Conservation (phyloP, 2,329 filamentous ascomycete species). For the Davidsoniella eucalypti region DNA sequence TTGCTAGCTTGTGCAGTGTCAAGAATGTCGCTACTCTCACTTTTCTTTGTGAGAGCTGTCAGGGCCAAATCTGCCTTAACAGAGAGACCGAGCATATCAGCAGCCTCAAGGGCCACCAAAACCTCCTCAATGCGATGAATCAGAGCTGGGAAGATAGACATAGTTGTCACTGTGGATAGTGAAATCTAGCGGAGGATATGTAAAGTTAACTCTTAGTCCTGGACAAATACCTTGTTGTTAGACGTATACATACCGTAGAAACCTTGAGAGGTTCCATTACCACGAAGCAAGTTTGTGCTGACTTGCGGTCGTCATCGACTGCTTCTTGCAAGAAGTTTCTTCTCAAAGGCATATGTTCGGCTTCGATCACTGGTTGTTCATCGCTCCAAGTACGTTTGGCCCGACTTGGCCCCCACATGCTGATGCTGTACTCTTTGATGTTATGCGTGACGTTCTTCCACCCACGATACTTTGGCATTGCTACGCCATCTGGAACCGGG, state of each 20-base stretch:
- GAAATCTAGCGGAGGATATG: constrained; percentile 37
- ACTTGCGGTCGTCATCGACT: constrained; percentile 28
- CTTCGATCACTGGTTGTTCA: constrained; percentile 68
- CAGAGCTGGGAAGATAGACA: constrained; percentile 64
- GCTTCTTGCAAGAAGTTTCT: constrained; percentile 67
- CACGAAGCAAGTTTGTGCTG: constrained; percentile 38
- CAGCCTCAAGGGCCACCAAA: constrained; percentile 65
- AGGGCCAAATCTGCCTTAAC: constrained; percentile 56
- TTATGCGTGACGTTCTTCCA: constrained; percentile 30
- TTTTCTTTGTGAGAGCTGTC: constrained; percentile 86
- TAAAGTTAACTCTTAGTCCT: neutral
- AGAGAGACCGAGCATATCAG: constrained; percentile 43
- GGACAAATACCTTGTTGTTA: neutral
- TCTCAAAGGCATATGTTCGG: constrained; percentile 56
- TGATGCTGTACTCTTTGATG: constrained; percentile 74
- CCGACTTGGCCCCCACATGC: constrained; percentile 47
- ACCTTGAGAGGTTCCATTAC: constrained; percentile 63
- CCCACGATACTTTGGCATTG: constrained; percentile 28
- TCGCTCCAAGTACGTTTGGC: constrained; percentile 36
- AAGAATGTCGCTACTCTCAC: constrained; percentile 65
- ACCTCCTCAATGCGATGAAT: constrained; percentile 71
- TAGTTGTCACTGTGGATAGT: constrained; percentile 51
- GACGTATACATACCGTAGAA: constrained; percentile 44
- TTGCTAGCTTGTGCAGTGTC: constrained; percentile 52
- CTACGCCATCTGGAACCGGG: constrained; percentile 41